Conservation (phyloP, 768 basidiomycete genomes). For the Amanita jacksonii region DNA sequence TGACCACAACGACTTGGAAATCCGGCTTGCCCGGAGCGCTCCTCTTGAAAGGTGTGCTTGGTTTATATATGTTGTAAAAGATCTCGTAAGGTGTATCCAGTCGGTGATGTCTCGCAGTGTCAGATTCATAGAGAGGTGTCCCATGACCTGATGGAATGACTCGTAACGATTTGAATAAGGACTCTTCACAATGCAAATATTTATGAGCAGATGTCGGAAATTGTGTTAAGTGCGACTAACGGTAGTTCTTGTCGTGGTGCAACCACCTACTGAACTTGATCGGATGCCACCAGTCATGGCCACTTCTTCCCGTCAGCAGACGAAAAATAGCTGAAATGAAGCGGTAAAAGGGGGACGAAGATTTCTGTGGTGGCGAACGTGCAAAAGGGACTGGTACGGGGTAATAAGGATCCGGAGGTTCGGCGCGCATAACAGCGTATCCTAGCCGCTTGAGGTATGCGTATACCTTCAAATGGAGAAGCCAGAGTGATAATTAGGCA, state of each 20-base stretch:
- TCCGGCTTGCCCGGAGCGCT: slow-evolving; percentile 71
- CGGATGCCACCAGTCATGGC: slow-evolving; percentile 60
- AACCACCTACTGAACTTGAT: slow-evolving; percentile 38
- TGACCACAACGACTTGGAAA: slow-evolving; percentile 77
- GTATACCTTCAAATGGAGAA: slow-evolving; percentile 70
- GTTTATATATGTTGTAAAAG: slow-evolving; percentile 91
- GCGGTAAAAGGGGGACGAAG: slow-evolving; percentile 23
- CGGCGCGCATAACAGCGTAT: slow-evolving; percentile 76
- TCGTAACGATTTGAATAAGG: slow-evolving; percentile 59
- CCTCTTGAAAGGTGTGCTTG: slow-evolving; percentile 76
- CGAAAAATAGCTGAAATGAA: slow-evolving; percentile 23
- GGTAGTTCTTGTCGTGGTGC: slow-evolving; percentile 40
- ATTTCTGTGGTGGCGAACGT: slow-evolving; percentile 10
- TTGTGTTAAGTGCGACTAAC: slow-evolving; percentile 27
- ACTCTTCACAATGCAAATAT: slow-evolving; percentile 31
- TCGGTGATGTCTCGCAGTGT: slow-evolving; percentile 11
- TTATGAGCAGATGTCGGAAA: slow-evolving; percentile 2
- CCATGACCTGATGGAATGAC: slow-evolving; percentile 60
- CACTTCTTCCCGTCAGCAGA: slow-evolving; percentile 17
- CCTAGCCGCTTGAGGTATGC: slow-evolving; percentile 89
- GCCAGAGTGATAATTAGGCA: slow-evolving; percentile 2
- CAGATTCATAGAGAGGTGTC: slow-evolving; percentile 28
- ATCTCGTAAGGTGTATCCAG: slow-evolving; percentile 56
- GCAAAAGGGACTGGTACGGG: slow-evolving; percentile 31
- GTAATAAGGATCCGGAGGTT: slow-evolving; percentile 46